phyloP scores from a whole-genome alignment of 2,329 filamentous ascomycete genomes.

The Claviceps pusilla region DNA sequence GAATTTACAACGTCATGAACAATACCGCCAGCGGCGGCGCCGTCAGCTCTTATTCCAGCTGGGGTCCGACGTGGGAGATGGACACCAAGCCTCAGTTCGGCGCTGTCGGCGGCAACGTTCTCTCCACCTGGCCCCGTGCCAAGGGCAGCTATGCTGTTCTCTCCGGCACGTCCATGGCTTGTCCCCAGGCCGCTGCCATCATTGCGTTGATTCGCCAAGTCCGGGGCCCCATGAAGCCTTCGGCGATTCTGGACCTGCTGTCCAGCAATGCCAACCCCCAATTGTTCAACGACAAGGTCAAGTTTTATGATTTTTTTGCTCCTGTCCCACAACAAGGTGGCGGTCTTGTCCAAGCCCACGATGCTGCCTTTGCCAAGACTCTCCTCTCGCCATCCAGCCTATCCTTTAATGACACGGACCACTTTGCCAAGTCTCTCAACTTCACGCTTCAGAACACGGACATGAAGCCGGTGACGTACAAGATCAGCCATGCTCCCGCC shows the following conservation, averaged over 20 bases:
- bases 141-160: conserved; percentile 35
- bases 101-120: conserved; percentile 40
- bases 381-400: conserved; percentile 41
- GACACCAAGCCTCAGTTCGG: conserved; percentile 40
- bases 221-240: conserved; percentile 35
- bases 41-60: conserved; percentile 37
- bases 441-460: conserved; percentile 44
- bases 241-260: conserved; percentile 32
- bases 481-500: conserved; percentile 34
- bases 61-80: conserved; percentile 47
- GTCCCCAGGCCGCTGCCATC: conserved; percentile 39
- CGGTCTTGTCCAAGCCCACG: conserved; percentile 44
- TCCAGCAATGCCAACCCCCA: conserved; percentile 34
- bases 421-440: conserved; percentile 32
- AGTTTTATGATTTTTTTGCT: conserved; percentile 26
- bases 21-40: conserved; percentile 30
- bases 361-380: conserved; percentile 39
- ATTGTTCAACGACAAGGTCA: conserved; percentile 29
- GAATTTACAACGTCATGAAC: conserved; percentile 17
- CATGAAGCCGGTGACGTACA: conserved; percentile 32
- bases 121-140: conserved; percentile 38
- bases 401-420: conserved; percentile 48
- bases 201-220: conserved; percentile 38
- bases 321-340: conserved; percentile 46
- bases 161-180: conserved; percentile 47